Evolutionary conservation across 2,329 filamentous ascomycete genomes (phyloP).

Genomic region (Nemania sp.): DNA sequence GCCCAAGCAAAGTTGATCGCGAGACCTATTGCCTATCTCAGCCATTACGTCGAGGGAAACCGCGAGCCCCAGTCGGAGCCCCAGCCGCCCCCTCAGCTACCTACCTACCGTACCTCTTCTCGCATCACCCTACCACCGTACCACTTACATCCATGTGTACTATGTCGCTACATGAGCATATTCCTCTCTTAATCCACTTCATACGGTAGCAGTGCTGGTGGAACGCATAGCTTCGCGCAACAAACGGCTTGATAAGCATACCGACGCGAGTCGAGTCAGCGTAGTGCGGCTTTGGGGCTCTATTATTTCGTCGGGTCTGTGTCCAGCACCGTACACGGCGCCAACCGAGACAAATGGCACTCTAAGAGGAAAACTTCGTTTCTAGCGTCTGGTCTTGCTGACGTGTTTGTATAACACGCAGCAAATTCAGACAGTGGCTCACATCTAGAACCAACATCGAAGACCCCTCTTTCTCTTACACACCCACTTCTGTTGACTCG

Average conservation of each 20-base stretch:
- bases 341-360: not conserved
- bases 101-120: not conserved
- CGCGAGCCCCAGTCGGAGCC: not conserved
- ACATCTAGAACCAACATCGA: not conserved
- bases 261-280: no score
- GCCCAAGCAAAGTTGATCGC: conserved; percentile 11
- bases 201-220: no score
- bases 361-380: not conserved
- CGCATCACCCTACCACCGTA: no score
- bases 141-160: no score
- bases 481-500: not conserved
- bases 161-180: no score
- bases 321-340: not conserved
- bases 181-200: no score
- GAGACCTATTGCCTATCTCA: conserved; percentile 15
- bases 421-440: not conserved
- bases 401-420: not conserved
- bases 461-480: not conserved
- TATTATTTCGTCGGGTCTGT: not conserved
- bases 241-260: no score
- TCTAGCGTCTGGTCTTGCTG: not conserved
- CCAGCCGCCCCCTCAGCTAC: not conserved
- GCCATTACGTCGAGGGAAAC: not conserved
- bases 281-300: no score
- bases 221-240: no score